Evolutionary conservation across 805 yeast species (phyloP).

Genomic region (Suhomyces prunicola): DNA sequence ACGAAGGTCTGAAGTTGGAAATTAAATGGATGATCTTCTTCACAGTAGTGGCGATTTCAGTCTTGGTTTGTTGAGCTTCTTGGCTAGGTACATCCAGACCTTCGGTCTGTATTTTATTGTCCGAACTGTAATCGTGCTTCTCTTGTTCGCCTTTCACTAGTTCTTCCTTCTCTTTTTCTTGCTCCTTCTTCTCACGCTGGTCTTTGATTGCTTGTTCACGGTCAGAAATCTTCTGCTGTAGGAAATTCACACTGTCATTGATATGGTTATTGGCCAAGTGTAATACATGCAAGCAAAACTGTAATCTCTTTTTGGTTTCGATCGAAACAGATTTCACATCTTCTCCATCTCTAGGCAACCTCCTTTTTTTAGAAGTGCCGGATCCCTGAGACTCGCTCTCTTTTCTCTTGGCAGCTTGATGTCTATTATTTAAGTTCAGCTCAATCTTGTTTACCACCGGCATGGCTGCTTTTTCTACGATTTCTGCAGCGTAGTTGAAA

Average conservation of each 20-base stretch:
- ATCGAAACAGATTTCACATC: slow-evolving; percentile 41
- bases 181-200: slow-evolving; percentile 11
- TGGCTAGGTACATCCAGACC: slow-evolving; percentile 14
- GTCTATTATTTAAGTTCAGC: slow-evolving; percentile 41
- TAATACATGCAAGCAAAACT: slow-evolving; percentile 75
- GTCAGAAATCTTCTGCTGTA: slow-evolving; percentile 50
- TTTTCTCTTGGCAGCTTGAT: slow-evolving; percentile 22
- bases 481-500: slow-evolving; percentile 59
- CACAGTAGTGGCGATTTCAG: slow-evolving; percentile 84
- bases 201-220: slow-evolving; percentile 39
- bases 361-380: slow-evolving; percentile 17
- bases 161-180: slow-evolving; percentile 13
- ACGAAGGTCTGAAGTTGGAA: slow-evolving; percentile 64
- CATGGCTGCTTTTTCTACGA: slow-evolving; percentile 53
- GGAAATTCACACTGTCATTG: slow-evolving; percentile 58
- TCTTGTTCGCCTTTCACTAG: slow-evolving; percentile 15
- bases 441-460: slow-evolving; percentile 52
- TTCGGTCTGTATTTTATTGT: slow-evolving; percentile 15
- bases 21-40: slow-evolving; percentile 83
- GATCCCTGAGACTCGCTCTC: slow-evolving; percentile 15
- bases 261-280: slow-evolving; percentile 79
- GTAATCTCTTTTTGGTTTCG: slow-evolving; percentile 72
- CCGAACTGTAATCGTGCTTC: slow-evolving; percentile 23
- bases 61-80: slow-evolving; percentile 49
- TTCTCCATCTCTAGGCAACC: slow-evolving; percentile 14